These are phyloP conservation scores for Dipteronia sinensis DNA, from an alignment of 345 rosid species.

Conservation along the genomic window DNA sequence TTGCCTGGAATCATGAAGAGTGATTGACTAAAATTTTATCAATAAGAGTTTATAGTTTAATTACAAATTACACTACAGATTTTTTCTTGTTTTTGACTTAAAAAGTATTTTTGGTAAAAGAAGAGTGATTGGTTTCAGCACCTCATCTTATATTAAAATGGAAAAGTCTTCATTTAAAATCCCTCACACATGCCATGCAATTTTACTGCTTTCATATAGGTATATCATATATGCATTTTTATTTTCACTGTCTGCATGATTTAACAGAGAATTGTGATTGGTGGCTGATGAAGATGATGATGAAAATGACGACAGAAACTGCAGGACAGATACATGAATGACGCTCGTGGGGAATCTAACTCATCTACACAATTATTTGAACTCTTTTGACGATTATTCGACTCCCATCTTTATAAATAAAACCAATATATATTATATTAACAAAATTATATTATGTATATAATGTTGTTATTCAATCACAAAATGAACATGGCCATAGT, in stretches of 20 bases:
- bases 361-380: neutral
- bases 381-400: neutral
- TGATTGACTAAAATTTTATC: too few relatives aligned
- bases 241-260: neutral
- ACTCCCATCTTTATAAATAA: neutral
- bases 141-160: constrained; percentile 5
- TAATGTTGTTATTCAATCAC: too few relatives aligned
- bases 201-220: neutral
- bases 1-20: too few relatives aligned
- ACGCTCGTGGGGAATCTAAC: constrained; percentile 1
- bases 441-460: too few relatives aligned
- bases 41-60: too few relatives aligned
- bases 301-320: neutral
- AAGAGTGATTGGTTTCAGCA: neutral
- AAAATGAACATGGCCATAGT: neutral
- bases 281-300: neutral
- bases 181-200: neutral
- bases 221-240: neutral
- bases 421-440: neutral
- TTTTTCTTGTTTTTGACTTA: neutral
- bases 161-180: constrained; percentile 11
- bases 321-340: neutral
- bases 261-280: neutral
- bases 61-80: too few relatives aligned
- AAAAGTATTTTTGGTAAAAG: neutral